Conservation (phyloP, 2,329 filamentous ascomycete genomes). For the Beauveria pseudobassiana region DNA sequence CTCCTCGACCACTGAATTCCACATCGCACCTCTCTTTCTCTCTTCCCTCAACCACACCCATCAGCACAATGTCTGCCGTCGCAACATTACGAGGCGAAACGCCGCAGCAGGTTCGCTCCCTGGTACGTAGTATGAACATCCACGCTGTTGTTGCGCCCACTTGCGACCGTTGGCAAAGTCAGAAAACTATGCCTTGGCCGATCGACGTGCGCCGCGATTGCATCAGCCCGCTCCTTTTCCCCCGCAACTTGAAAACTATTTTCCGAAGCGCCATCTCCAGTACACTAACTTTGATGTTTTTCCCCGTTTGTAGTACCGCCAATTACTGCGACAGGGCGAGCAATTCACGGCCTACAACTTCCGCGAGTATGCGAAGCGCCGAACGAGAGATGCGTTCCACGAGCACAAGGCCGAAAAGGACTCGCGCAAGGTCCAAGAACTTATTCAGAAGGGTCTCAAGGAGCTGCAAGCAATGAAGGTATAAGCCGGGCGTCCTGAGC, state of each 20-base stretch:
- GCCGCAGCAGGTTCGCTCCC: slow-evolving; percentile 49
- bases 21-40: slow-evolving; percentile 4
- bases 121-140: slow-evolving; percentile 34
- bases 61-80: slow-evolving; percentile 29
- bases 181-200: background rate
- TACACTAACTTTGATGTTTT: background rate
- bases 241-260: no score
- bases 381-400: slow-evolving; percentile 84
- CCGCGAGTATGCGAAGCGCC: slow-evolving; percentile 87
- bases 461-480: slow-evolving; percentile 91
- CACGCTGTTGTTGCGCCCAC: background rate
- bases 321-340: slow-evolving; percentile 74
- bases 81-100: slow-evolving; percentile 42
- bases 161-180: slow-evolving; percentile 1
- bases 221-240: background rate
- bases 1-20: slow-evolving; percentile 5
- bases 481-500: slow-evolving; percentile 12
- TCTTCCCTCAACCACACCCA: background rate
- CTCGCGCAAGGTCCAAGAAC: slow-evolving; percentile 70
- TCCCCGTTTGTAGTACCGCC: slow-evolving; percentile 63
- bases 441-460: slow-evolving; percentile 81
- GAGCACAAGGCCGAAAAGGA: slow-evolving; percentile 70
- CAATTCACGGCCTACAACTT: slow-evolving; percentile 97
- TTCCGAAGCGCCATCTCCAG: background rate
- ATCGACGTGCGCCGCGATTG: background rate